These are phyloP conservation scores for Candida hispaniensis DNA, from an alignment of 805 yeast species.

Conservation along the genomic window DNA sequence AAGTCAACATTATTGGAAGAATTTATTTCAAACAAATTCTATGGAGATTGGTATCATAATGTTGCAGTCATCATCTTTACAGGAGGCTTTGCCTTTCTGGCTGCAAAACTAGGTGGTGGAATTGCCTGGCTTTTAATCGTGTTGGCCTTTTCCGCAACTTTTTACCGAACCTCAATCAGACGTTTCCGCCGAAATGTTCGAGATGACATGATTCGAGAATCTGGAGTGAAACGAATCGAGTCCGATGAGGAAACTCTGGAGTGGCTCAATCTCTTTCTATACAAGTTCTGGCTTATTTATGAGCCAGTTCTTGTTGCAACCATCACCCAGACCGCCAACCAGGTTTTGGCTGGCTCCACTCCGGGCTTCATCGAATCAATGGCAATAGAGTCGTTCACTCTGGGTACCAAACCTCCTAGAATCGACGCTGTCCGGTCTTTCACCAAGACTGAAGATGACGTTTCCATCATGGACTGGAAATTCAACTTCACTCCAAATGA, in stretches of 20 bases:
- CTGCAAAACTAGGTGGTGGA: constrained; percentile 69
- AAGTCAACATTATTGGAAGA: constrained; percentile 66
- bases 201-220: constrained; percentile 76
- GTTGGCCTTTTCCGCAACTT: constrained; percentile 47
- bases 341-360: constrained; percentile 64
- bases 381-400: constrained; percentile 80
- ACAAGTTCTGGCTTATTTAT: constrained; percentile 81
- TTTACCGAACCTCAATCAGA: constrained; percentile 75
- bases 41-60: constrained; percentile 96
- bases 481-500: constrained; percentile 89
- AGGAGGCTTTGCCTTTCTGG: constrained; percentile 60
- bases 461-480: constrained; percentile 97
- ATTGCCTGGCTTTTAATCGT: constrained; percentile 74
- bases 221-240: constrained; percentile 70
- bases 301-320: constrained; percentile 85
- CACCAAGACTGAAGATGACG: constrained; percentile 80
- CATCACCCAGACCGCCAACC: constrained; percentile 77
- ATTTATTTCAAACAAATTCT: constrained; percentile 59
- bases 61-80: constrained; percentile 60
- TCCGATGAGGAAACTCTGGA: constrained; percentile 89
- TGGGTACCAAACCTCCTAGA: constrained; percentile 94
- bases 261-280: constrained; percentile 84
- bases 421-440: constrained; percentile 82
- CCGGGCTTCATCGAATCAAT: constrained; percentile 78
- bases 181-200: constrained; percentile 65